Conservation (phyloP, 331 rosid genomes). For the Saraca asoca region DNA sequence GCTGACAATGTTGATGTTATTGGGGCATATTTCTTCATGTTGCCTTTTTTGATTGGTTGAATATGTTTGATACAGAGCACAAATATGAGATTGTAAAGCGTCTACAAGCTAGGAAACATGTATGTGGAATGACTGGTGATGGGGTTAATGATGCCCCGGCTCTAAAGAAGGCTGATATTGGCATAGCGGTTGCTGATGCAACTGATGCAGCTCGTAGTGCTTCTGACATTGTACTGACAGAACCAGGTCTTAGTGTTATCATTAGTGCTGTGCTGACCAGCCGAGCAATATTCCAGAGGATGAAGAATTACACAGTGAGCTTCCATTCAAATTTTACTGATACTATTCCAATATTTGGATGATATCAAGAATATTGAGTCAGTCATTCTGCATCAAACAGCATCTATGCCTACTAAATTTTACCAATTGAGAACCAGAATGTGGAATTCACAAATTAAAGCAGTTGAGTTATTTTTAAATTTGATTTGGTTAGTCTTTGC, state of each 20-base stretch:
- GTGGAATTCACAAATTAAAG: not conserved
- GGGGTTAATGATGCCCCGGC: conserved; percentile 98
- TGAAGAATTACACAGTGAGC: conserved; percentile 91
- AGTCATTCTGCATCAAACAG: not conserved
- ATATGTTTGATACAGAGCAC: conserved; percentile 61
- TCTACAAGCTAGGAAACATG: conserved; percentile 78
- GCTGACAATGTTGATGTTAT: not conserved
- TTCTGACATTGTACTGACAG: conserved; percentile 86
- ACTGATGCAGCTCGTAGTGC: conserved; percentile 96
- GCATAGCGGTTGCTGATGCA: conserved; percentile 95
- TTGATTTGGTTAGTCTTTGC: not conserved
- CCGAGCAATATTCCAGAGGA: conserved; percentile 89
- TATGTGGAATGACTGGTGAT: conserved; percentile 95
- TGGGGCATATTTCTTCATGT: not conserved
- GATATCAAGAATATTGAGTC: not conserved
- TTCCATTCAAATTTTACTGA: not conserved
- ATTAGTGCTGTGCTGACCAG: conserved; percentile 88
- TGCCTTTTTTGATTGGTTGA: conserved; percentile 24
- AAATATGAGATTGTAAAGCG: conserved; percentile 83
- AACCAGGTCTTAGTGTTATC: conserved; percentile 88
- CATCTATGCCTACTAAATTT: not conserved
- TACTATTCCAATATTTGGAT: not conserved
- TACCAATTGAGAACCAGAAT: conserved; percentile 7
- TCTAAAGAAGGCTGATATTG: conserved; percentile 87
- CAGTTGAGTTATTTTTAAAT: not conserved